Evolutionary conservation across 495 filamentous ascomycete species (phyloP).

Genomic region (Pyrenula massariospora): DNA sequence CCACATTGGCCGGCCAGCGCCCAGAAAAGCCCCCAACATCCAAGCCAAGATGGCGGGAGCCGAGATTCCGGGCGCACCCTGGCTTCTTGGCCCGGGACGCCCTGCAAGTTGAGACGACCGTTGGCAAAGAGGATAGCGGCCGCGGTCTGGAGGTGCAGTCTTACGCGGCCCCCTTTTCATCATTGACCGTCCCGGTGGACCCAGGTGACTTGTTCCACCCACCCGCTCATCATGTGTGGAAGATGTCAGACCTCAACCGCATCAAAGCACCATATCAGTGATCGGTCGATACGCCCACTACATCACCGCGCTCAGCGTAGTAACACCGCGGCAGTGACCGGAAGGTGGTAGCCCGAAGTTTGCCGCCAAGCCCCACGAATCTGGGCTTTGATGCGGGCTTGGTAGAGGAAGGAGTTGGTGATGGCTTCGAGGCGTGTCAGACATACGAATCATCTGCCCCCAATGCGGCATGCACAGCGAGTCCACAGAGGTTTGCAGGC

Average conservation of each 20-base stretch:
- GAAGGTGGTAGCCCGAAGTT: too few species aligned
- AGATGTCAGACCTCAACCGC: too few species aligned
- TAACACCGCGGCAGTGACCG: too few species aligned
- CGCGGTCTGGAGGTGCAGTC: not conserved
- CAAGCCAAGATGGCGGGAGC: not conserved
- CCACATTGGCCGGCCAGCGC: too few species aligned
- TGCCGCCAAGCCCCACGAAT: too few species aligned
- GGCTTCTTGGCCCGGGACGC: not conserved
- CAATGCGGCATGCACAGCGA: not conserved
- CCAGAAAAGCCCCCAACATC: too few species aligned
- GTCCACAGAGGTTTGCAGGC: not conserved
- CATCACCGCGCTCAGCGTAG: too few species aligned
- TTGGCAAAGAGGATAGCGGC: not conserved
- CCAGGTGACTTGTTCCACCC: not conserved
- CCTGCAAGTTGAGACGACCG: not conserved
- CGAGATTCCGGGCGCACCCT: not conserved
- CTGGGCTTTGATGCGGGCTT: too few species aligned
- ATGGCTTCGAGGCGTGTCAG: too few species aligned
- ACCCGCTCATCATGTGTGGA: not conserved
- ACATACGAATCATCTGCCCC: not conserved
- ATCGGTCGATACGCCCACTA: too few species aligned
- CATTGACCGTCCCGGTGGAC: not conserved
- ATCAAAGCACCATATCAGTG: too few species aligned
- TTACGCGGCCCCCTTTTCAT: not conserved
- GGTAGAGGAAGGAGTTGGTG: too few species aligned